Conservation (phyloP, 345 rosid species). For the Brassica rapa region DNA sequence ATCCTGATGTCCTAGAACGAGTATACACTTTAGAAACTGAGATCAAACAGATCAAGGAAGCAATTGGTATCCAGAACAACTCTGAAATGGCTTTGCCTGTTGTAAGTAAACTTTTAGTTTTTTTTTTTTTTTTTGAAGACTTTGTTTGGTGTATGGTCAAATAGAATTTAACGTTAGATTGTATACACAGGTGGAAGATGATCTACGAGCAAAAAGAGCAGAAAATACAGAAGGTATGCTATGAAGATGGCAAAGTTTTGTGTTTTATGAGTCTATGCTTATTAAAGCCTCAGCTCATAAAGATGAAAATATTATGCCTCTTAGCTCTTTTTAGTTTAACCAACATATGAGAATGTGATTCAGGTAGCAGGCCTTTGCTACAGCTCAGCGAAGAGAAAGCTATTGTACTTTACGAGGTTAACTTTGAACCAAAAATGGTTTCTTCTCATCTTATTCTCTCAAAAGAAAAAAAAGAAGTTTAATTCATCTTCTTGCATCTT, state of each 20-base stretch:
- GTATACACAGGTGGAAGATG: constrained; percentile 56
- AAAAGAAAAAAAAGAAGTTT: neutral
- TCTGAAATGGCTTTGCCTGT: constrained; percentile 52
- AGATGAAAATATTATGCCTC: neutral
- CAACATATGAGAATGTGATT: constrained; percentile 30
- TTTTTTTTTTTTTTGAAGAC: neutral
- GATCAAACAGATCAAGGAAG: constrained; percentile 89
- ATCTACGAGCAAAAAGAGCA: constrained; percentile 47
- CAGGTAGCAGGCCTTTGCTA: constrained; percentile 56
- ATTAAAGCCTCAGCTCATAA: neutral
- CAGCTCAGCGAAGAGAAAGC: constrained; percentile 79
- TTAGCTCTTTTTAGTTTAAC: constrained; percentile 13
- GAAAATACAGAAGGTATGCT: constrained; percentile 67
- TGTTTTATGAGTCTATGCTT: constrained; percentile 18
- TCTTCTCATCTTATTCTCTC: neutral
- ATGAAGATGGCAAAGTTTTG: neutral
- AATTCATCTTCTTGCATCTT: constrained; percentile 34
- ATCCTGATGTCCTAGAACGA: constrained; percentile 88
- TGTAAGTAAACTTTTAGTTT: constrained; percentile 47
- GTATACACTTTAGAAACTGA: constrained; percentile 84
- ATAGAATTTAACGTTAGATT: constrained; percentile 16
- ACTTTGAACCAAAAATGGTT: constrained; percentile 22
- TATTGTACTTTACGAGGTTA: constrained; percentile 80
- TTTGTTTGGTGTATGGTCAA: constrained; percentile 2
- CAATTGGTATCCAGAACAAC: constrained; percentile 78